phyloP scores from a whole-genome alignment of 257 asterid species.

The Nicotiana tomentosiformis region DNA sequence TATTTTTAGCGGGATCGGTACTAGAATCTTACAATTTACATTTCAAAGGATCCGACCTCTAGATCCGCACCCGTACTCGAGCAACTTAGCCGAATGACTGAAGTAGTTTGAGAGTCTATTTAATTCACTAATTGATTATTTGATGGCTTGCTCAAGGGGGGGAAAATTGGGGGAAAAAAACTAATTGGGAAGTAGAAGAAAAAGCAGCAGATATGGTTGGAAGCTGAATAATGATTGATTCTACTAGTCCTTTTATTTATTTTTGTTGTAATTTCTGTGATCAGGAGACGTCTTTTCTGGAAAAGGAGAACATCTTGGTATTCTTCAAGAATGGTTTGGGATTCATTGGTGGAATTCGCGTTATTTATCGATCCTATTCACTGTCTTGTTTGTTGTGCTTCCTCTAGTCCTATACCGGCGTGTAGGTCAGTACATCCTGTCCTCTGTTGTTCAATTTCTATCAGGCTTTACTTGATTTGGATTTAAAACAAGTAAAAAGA shows the following conservation, averaged over 20 bases:
- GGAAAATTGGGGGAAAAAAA: background rate
- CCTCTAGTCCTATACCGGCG: slow-evolving; percentile 78
- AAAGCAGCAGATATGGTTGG: background rate
- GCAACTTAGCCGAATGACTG: too few relatives aligned
- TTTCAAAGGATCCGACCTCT: too few relatives aligned
- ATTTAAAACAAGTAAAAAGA: background rate
- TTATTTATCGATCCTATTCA: slow-evolving; percentile 51
- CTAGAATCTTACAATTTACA: too few relatives aligned
- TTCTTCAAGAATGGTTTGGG: slow-evolving; percentile 92
- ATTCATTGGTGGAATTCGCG: slow-evolving; percentile 91
- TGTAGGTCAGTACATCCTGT: slow-evolving; percentile 45
- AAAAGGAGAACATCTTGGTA: slow-evolving; percentile 70
- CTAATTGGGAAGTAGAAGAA: background rate
- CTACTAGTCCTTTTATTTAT: background rate
- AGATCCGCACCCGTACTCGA: too few relatives aligned
- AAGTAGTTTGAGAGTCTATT: background rate
- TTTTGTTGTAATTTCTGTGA: background rate
- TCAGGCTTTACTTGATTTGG: background rate
- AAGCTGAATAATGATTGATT: background rate
- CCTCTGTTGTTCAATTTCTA: background rate
- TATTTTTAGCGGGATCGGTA: too few relatives aligned
- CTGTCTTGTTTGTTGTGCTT: slow-evolving; percentile 55
- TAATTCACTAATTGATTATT: background rate
- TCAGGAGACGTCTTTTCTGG: slow-evolving; percentile 96
- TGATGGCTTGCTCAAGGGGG: background rate